Base-by-base conservation (phyloP, 805 yeast species). In the Isabelozyma rhagii region DNA sequence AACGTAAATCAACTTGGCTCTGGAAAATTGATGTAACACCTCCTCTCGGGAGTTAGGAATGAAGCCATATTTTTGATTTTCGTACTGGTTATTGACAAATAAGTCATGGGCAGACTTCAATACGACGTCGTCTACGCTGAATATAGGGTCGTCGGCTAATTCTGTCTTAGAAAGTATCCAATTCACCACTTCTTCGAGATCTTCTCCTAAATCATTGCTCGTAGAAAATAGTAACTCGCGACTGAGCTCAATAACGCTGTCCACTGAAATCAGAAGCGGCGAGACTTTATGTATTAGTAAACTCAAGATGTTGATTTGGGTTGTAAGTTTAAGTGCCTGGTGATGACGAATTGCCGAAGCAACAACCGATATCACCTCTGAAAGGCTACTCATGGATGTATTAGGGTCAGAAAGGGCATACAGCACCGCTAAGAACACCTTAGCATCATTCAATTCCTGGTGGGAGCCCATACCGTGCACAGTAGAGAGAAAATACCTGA, bases 1-100 rank as follows among this genome's bases (percentile, higher is more conserved):
- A 41, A 57, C 53, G n/a, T 55, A 54, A 21, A 48, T 41, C 14
- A 59, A 47, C 50, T 62, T 57, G n/a, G 61, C 50, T 42, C 53
- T 54, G 28, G 57, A 52, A 18, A 43, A 67, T 13, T 31, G n/a
- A 10, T 31, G 36, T 31, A 31, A 13, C 4, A 31, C 10, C 10
- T 31, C 36, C 36, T 31, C 36, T 31, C 3, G 10, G 1, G 36
- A 31, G 8, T 31, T 31, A 13, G 36, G 36, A 10, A 13, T 10
- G 3, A 62, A n/a, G 1, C 72, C 73, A 7, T 50, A 41, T 13
- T 13, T n/a, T n/a, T 17, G 28, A 27, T 41, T 41, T 11, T 41
- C 28, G 4, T 15, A 41, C 28, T 18, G 28, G 11, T 18, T 21
- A 27, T 41, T 21, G 7, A 41, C 44, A 13, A 17, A 21, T 21